phyloP scores from a whole-genome alignment of 2,329 filamentous ascomycete genomes.

The Dactylonectria estremocensis region DNA sequence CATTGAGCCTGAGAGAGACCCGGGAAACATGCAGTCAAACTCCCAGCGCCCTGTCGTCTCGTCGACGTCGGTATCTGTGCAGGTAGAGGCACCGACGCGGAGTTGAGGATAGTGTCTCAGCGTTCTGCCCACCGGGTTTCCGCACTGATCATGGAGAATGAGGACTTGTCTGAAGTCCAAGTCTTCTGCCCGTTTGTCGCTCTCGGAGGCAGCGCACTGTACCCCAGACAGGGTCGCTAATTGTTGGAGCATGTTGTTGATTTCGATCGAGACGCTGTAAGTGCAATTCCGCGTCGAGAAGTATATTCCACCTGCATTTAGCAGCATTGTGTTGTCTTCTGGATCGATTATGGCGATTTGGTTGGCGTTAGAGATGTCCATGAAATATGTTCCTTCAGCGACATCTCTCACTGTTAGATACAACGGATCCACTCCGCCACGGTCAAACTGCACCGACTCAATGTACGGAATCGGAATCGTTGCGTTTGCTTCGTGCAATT shows the following conservation, averaged over 20 bases:
- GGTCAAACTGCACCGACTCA: constrained; percentile 55
- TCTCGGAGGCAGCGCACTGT: constrained; percentile 47
- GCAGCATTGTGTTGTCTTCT: constrained; percentile 50
- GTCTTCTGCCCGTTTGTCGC: constrained; percentile 44
- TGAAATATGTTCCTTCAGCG: constrained; percentile 44
- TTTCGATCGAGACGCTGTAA: constrained; percentile 52
- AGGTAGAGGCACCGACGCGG: constrained; percentile 51
- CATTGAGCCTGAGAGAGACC: constrained; percentile 47
- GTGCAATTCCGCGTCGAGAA: constrained; percentile 54
- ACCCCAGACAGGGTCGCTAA: constrained; percentile 51
- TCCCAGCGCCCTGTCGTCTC: constrained; percentile 50
- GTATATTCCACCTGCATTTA: constrained; percentile 53
- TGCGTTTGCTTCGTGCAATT: constrained; percentile 48
- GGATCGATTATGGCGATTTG: constrained; percentile 52
- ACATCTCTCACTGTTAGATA: constrained; percentile 53
- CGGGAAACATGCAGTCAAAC: constrained; percentile 56
- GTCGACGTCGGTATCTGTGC: constrained; percentile 48
- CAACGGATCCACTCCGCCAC: constrained; percentile 50
- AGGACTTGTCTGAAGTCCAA: constrained; percentile 52
- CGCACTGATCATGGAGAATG: constrained; percentile 55
- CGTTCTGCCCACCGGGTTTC: constrained; percentile 44
- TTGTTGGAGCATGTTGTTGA: constrained; percentile 54
- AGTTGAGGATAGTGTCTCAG: constrained; percentile 51
- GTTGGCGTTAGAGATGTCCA: constrained; percentile 55
- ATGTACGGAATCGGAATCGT: constrained; percentile 56